Conservation (phyloP, 176 grass and related monocot species). For the Puya raimondii region DNA sequence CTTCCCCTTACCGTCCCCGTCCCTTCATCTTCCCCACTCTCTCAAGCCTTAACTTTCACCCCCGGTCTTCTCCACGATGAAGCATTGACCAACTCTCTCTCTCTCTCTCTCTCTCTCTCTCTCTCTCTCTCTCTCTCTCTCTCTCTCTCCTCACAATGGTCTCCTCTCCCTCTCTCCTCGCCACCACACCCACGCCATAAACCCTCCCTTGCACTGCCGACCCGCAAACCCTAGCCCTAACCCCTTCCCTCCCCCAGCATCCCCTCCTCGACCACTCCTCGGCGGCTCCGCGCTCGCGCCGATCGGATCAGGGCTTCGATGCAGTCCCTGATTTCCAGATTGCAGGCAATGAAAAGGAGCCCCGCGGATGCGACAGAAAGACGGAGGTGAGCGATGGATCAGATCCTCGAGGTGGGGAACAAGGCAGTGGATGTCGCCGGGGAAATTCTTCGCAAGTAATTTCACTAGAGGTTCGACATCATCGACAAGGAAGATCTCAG, state of each 20-base stretch:
- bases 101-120: neutral
- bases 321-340: neutral
- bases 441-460: slow-evolving; percentile 75
- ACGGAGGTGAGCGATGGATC: slow-evolving; percentile 19
- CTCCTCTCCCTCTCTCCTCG: slow-evolving; percentile 14
- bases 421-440: slow-evolving; percentile 44
- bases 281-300: neutral
- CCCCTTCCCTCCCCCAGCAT: neutral
- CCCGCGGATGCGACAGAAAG: neutral
- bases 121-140: neutral
- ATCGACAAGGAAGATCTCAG: slow-evolving; percentile 81
- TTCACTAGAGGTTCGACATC: slow-evolving; percentile 60
- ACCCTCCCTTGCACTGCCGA: too few species aligned
- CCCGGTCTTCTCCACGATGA: neutral
- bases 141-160: neutral
- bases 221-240: slow-evolving; percentile 10
- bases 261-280: neutral
- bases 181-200: neutral
- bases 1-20: too few species aligned
- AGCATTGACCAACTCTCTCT: neutral
- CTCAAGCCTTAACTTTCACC: too few species aligned
- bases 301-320: neutral
- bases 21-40: too few species aligned
- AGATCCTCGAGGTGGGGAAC: slow-evolving; percentile 55
- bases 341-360: too few species aligned